Evolutionary conservation across 2,329 filamentous ascomycete genomes (phyloP), one percentile per base, ranked within the genome.

Genomic region (Thielaviopsis punctulata): DNA sequence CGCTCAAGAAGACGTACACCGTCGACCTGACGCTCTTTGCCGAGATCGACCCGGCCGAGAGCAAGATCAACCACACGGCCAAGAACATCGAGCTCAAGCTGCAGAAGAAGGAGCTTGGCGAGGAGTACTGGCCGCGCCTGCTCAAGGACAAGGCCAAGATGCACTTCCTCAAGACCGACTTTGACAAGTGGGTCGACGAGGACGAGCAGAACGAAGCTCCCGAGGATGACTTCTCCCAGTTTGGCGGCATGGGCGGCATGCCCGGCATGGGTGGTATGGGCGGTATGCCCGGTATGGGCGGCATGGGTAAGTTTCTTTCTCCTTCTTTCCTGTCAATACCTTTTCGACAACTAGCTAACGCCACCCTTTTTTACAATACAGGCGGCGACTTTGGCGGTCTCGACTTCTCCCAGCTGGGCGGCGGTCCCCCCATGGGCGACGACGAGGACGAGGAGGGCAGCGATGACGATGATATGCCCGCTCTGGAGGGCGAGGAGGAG

Each of bases 181-280:
- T 98, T 62, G 89, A 95, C 74, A 95, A 95, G 84, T 95, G 89
- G 89, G 86, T 95, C 62, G 89, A 95, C 61, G 87, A 95, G 79
- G 89, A 98, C 65, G 92, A 98, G 78, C 92, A 98, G 73, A 84
- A 96, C 64, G 88, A 87, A 69, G 82, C 78, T 56, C 73, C 79
- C 48, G 88, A 94, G 53, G 89, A 95, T 67, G 89, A 95, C 67
- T 69, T 81, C 60, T 77, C 76, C 58, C 73, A 80, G 65, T 80
- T 78, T 60, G 78, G 75, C 54, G 78, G 78, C 58, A 84, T 80
- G 77, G 75, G 69, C 53, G 58, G 58, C 21, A 60, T 60, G 60
- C 55, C 54, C 39, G 58, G 54, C 49, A 79, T 80, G 72, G 76
- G 73, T 53, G 77, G 73, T 56, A 76, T 77, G 71, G 73, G 72